Conservation (phyloP, 345 rosid species). For the Brassica juncea region DNA sequence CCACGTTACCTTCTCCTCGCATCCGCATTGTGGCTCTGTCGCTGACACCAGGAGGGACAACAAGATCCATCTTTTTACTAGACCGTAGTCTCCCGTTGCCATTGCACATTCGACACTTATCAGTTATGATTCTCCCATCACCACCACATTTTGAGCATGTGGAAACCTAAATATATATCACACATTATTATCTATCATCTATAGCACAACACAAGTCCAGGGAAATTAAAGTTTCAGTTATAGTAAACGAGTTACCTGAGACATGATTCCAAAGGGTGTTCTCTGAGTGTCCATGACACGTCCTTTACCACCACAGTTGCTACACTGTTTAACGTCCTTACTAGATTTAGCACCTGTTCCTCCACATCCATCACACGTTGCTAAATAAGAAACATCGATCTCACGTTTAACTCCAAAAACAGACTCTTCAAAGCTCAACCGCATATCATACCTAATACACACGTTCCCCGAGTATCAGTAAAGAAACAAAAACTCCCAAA, state of each 20-base stretch:
- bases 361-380: constrained; percentile 67
- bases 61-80: constrained; percentile 54
- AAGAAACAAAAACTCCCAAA: constrained; percentile 15
- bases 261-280: constrained; percentile 89
- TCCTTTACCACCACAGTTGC: constrained; percentile 80
- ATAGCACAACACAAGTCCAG: constrained; percentile 8
- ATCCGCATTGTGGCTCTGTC: constrained; percentile 74
- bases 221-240: constrained; percentile 3
- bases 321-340: constrained; percentile 57
- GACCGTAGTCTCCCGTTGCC: constrained; percentile 67
- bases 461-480: neutral
- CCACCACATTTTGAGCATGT: constrained; percentile 85
- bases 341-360: constrained; percentile 90
- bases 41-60: constrained; percentile 78
- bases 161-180: constrained; percentile 61
- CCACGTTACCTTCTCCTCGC: constrained; percentile 69
- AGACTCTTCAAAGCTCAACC: constrained; percentile 87
- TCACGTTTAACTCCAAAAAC: constrained; percentile 72
- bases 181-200: constrained; percentile 25
- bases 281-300: constrained; percentile 66
- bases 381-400: constrained; percentile 63
- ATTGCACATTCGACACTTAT: constrained; percentile 60
- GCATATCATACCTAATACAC: constrained; percentile 59
- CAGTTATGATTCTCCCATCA: constrained; percentile 75
- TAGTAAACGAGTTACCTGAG: constrained; percentile 57